These are phyloP conservation scores for Alnus glutinosa DNA, from an alignment of 306 rosid species.

Conservation along the genomic window DNA sequence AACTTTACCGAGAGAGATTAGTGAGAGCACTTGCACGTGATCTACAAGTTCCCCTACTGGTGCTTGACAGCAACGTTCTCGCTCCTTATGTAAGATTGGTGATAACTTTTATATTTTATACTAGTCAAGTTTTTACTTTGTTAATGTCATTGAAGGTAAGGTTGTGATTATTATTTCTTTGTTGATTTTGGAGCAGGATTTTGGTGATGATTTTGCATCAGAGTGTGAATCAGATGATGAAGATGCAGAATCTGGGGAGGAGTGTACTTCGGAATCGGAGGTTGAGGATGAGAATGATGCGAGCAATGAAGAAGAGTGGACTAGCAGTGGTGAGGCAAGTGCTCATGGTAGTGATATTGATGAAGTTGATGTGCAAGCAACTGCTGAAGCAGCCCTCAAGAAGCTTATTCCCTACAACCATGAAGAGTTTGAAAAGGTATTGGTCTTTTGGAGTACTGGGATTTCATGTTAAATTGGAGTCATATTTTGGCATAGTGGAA, in stretches of 20 bases:
- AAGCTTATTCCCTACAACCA: constrained; percentile 66
- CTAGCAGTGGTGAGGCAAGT: constrained; percentile 71
- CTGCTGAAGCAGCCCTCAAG: constrained; percentile 80
- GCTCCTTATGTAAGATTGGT: constrained; percentile 83
- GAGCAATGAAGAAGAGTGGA: constrained; percentile 78
- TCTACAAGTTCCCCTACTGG: constrained; percentile 80
- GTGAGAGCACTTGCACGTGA: constrained; percentile 90
- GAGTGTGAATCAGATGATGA: constrained; percentile 86
- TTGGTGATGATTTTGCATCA: constrained; percentile 82
- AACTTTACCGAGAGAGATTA: constrained; percentile 91
- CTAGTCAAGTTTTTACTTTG: not conserved
- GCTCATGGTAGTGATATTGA: constrained; percentile 80
- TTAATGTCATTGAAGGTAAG: constrained; percentile 3
- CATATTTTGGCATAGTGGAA: not conserved
- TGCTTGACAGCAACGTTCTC: constrained; percentile 83
- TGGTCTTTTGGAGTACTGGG: constrained; percentile 2
- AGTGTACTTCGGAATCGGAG: constrained; percentile 71
- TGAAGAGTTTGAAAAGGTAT: constrained; percentile 70
- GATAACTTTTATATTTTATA: constrained; percentile 7
- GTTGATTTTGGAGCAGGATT: constrained; percentile 59
- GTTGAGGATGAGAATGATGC: constrained; percentile 73
- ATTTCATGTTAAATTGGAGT: not conserved
- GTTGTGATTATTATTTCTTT: constrained; percentile 15
- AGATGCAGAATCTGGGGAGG: constrained; percentile 62
- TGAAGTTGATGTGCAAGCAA: constrained; percentile 60